Evolutionary conservation across 2,329 filamentous ascomycete species (phyloP), one percentile per base, ranked within the genome.

Genomic region (Chaetomium strumarium): DNA sequence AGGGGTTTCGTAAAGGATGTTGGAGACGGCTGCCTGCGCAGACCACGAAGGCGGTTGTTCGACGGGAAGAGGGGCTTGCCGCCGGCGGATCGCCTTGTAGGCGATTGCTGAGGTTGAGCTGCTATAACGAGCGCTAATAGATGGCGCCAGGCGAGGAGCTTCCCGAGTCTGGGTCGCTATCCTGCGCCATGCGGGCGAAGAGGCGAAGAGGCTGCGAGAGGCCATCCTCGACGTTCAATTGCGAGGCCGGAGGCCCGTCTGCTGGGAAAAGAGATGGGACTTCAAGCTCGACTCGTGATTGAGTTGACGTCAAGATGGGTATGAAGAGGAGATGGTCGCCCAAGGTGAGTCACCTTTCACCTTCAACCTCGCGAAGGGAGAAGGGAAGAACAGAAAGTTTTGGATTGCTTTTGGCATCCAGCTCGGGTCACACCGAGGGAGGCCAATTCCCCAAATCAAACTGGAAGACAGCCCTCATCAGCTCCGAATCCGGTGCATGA

Each of bases 1-100:
- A 6, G 93, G 93, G 3, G 91, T 97, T 79, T 99, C 93, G 78
- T 99, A 99, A 71, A 99, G 88, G 68, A 99, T 99, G 70, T 92
- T 96, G 68, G 90, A 95, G 60, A 99, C 93, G 61, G 93, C 93
- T 16, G 93, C 90, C 63, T 93, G 91, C 36, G 91, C 91, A 66
- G 92, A 95, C 78, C 90, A 90, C 11, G 90, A 78, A 34, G 88
- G 85, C 29, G 86, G 79, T 51, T 87, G 78, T 62, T 88, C 83
- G 60, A 89, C 87, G 49, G 96, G 88, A 19, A 90, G 83, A 57
- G 91, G 88, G 17, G 88, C 86, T 56, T 92, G 88, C 60, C 92
- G 89, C 64, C 90, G 88, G 68, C 96, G 92, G 58, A 97, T 81
- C 53, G 92, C 90, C 78, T 99, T 99, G 83, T 97, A 97, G 65